A percentile compares a stretch with the other conserved stretches of the same genome.
Evolutionary conservation across 257 asterid genomes (phyloP).

Genomic region (Solanum corneliomulleri): DNA sequence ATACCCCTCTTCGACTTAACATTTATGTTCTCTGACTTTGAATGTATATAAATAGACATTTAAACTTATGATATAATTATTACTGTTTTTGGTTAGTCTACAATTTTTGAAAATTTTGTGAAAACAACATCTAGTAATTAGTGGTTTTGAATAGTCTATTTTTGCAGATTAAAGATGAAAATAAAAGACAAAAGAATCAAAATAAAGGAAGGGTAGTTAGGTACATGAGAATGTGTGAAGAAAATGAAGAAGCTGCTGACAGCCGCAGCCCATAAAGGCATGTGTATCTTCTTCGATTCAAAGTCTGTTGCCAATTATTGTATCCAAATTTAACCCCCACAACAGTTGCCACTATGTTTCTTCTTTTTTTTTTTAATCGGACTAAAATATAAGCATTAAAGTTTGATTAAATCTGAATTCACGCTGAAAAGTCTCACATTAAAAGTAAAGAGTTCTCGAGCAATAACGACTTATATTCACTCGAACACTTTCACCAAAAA

Average conservation of each 20-base stretch:
- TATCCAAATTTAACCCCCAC: not conserved
- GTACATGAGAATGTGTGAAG: not conserved
- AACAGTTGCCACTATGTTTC: not conserved
- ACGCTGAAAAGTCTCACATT: fast-evolving
- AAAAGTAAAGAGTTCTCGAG: too few species aligned
- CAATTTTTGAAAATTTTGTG: not conserved
- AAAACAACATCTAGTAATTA: not conserved
- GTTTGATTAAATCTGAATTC: too few species aligned
- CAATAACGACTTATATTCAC: not conserved
- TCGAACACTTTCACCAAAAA: too few species aligned
- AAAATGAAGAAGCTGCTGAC: not conserved
- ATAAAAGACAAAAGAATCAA: not conserved
- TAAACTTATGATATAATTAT: fast-evolving
- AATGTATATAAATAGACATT: fast-evolving
- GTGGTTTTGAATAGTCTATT: not conserved
- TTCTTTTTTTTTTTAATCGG: too few species aligned
- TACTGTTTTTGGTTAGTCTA: not conserved
- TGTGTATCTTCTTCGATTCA: not conserved
- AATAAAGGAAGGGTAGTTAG: not conserved
- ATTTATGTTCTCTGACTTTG: too few species aligned
- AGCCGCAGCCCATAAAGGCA: not conserved
- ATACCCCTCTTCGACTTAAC: too few species aligned
- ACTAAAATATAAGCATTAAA: too few species aligned
- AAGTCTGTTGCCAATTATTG: not conserved
- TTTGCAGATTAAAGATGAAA: not conserved